phyloP scores from a whole-genome alignment of 495 filamentous ascomycete genomes.

The Hyaloscypha hepaticicola region DNA sequence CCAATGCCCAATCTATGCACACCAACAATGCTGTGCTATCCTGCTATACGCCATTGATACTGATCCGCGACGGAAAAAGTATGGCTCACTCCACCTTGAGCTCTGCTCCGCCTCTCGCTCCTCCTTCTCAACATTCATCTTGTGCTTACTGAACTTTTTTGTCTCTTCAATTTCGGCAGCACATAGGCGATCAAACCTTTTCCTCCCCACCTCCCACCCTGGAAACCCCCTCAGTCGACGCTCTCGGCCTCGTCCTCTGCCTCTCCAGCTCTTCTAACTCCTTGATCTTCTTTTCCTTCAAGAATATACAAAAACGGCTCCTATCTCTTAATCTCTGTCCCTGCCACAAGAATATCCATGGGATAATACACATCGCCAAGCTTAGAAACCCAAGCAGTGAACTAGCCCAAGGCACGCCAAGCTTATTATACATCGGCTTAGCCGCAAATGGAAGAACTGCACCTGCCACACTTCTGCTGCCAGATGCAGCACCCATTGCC shows the following conservation, averaged over 20 bases:
- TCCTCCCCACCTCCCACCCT: not conserved
- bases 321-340: conserved; percentile 46
- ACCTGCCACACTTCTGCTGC: conserved; percentile 54
- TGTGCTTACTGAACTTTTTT: no score
- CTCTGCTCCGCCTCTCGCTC: no score
- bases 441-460: conserved; percentile 69
- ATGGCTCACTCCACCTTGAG: no score
- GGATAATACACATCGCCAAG: conserved; percentile 57
- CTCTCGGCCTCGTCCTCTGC: conserved; percentile 9
- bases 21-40: not conserved
- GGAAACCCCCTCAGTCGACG: no score
- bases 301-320: conserved; percentile 28
- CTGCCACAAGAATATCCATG: conserved; percentile 52
- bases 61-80: not conserved
- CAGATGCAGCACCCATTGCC: conserved; percentile 59
- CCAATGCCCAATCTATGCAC: not conserved
- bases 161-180: not conserved
- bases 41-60: not conserved
- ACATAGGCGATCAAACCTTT: not conserved
- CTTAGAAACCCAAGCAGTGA: conserved; percentile 60
- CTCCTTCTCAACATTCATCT: no score
- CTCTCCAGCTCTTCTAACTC: conserved; percentile 23
- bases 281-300: conserved; percentile 28
- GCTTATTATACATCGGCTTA: conserved; percentile 40
- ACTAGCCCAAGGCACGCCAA: conserved; percentile 60